These are phyloP conservation scores for Chloris gayana DNA, from an alignment of 176 grass and related monocot genomes.

Conservation along the genomic window DNA sequence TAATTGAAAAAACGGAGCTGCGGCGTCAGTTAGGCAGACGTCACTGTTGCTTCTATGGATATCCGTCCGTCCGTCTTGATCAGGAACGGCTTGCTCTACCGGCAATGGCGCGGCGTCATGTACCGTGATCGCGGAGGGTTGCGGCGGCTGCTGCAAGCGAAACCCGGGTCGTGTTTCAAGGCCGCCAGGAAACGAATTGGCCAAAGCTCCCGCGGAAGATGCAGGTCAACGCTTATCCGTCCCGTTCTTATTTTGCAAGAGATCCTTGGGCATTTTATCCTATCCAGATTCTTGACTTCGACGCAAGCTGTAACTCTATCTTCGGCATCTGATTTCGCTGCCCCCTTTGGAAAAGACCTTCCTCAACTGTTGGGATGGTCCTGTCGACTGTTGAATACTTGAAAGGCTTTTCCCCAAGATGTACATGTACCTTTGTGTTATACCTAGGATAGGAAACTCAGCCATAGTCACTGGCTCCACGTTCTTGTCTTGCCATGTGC, in stretches of 20 bases:
- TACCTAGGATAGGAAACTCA: slow-evolving; percentile 5
- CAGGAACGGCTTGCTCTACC: background rate
- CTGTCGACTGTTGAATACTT: background rate
- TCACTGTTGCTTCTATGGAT: background rate
- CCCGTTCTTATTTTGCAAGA: background rate
- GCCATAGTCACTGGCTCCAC: background rate
- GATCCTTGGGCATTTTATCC: background rate
- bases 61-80: background rate
- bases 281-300: background rate
- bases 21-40: background rate
- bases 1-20: background rate
- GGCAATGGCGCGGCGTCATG: background rate
- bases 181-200: background rate
- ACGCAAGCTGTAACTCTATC: background rate
- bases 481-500: no score
- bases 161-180: background rate
- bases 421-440: background rate
- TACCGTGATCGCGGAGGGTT: background rate
- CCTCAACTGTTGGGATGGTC: background rate
- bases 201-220: background rate
- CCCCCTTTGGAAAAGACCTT: background rate
- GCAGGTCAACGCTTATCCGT: background rate
- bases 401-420: no score
- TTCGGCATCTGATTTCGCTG: background rate
- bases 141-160: background rate